Conservation (phyloP, 805 yeast genomes). For the Citeromyces matritensis region DNA sequence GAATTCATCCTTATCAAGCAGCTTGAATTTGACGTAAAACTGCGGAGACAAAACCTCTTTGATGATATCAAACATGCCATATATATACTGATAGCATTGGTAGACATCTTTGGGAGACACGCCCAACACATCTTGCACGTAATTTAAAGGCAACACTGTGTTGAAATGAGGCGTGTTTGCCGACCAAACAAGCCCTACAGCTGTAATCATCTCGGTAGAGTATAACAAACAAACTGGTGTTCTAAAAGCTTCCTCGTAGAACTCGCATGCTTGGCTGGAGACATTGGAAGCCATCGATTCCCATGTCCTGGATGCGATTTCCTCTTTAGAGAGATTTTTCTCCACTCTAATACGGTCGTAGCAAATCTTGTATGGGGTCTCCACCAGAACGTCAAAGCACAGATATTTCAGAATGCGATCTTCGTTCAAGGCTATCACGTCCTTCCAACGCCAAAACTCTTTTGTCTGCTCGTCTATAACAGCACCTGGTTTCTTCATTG, state of each 20-base stretch:
- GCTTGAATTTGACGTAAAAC: constrained; percentile 1
- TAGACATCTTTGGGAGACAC: constrained; percentile 5
- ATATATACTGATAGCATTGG: background rate
- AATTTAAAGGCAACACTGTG: constrained; percentile 5
- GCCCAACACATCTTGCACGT: constrained; percentile 6
- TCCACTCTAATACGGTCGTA: constrained; percentile 4
- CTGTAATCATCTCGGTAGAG: constrained; percentile 9
- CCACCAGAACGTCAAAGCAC: constrained; percentile 30
- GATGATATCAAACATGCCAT: background rate
- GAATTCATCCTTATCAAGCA: no score
- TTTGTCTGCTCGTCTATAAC: constrained; percentile 26
- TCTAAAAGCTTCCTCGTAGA: constrained; percentile 13
- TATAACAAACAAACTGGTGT: constrained; percentile 12
- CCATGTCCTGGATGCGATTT: constrained; percentile 7
- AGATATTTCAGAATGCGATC: constrained; percentile 25
- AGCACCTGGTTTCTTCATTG: constrained; percentile 22
- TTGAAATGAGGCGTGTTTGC: constrained; percentile 5
- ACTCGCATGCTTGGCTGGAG: constrained; percentile 9
- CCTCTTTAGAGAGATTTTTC: constrained; percentile 3
- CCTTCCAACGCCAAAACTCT: constrained; percentile 38
- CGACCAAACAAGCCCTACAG: constrained; percentile 10
- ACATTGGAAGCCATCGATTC: constrained; percentile 4
- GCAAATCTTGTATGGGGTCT: constrained; percentile 20
- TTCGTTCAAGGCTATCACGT: constrained; percentile 25
- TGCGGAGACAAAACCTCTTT: background rate